Base-by-base conservation (phyloP, 192 early-diverging fungal species). In the Glomus cerebriforme region DNA sequence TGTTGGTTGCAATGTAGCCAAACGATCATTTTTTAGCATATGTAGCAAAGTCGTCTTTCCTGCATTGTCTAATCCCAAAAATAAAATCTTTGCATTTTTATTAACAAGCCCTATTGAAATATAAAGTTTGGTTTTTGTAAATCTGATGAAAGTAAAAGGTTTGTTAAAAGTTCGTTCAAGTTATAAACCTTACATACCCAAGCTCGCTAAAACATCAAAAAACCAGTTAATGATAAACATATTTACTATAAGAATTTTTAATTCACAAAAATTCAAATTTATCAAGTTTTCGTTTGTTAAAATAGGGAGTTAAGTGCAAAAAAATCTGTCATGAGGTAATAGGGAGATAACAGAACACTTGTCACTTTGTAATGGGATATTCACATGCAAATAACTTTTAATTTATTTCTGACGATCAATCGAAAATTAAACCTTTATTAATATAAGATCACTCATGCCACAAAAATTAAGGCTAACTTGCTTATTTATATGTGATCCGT, bases 161-260 rank as follows among this genome's bases (percentile, higher is more conserved):
- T 47, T 63, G 45, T 54, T 39, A 62, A 17, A 17, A 8, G 0
- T 54, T 34, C 10, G 32, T 66, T 29, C 3, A 26, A 34, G 27
- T 10, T 39, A 37, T 63, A 64, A 32, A 22, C 17, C 26, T 29
- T 22, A 83, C 90, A 86, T 92, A 98, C 97, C 98, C 70, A 97
- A 89, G 75, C 87, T 89, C 79, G 91, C 87, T 79, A 99, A 88
- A 59, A 98, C 94, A 83, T 96, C 94, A 87, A 91, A 96, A 88
- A 99, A 97, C 98, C 98, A 99, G 86, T 95, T 95, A 82, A 98
- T 90, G 80, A 99, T 88, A 86, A 98, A 98, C 96, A 98, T 98
- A 24, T 54, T 35, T 62, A 31, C 29, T 62, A 63, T 22, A 54
- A 22, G 19, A 54, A 17, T 54, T 15, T 15, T 22, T 6, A 54